phyloP scores from a whole-genome alignment of 306 rosid genomes.

The Acacia acuminata region DNA sequence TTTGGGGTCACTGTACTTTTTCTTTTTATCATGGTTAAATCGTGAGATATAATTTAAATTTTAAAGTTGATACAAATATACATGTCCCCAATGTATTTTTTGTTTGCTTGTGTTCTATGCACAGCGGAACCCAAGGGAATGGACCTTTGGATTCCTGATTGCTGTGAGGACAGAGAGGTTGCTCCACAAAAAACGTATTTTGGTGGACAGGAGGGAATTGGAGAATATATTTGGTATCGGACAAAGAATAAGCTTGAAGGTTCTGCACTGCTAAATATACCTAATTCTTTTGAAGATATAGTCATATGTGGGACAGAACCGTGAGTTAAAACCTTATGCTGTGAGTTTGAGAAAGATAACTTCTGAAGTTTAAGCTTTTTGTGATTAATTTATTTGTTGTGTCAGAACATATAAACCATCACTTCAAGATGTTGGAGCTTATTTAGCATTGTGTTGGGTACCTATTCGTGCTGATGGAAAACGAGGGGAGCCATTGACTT shows the following conservation, averaged over 20 bases:
- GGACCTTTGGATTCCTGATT: conserved; percentile 74
- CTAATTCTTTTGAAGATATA: conserved; percentile 55
- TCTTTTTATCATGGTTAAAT: background rate
- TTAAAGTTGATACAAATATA: background rate
- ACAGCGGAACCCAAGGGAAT: conserved; percentile 84
- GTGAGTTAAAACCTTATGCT: conserved; percentile 55
- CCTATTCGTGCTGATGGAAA: conserved; percentile 80
- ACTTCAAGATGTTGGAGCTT: conserved; percentile 80
- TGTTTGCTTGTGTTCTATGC: background rate
- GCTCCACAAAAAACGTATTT: conserved; percentile 66
- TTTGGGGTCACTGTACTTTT: background rate
- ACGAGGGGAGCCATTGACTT: conserved; percentile 76
- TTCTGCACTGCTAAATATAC: conserved; percentile 59
- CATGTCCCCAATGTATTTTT: conserved; percentile 9
- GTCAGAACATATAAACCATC: conserved; percentile 74
- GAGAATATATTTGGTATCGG: conserved; percentile 80
- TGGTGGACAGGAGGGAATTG: conserved; percentile 93
- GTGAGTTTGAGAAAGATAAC: conserved; percentile 23
- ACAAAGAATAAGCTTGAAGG: conserved; percentile 64
- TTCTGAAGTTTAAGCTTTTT: conserved; percentile 27
- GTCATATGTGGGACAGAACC: conserved; percentile 58
- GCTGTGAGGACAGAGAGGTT: conserved; percentile 61
- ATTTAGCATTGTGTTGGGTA: conserved; percentile 83
- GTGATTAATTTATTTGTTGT: conserved; percentile 23
- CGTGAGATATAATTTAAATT: background rate